Conservation (phyloP, 345 rosid species). For the Noccaea caerulescens region DNA sequence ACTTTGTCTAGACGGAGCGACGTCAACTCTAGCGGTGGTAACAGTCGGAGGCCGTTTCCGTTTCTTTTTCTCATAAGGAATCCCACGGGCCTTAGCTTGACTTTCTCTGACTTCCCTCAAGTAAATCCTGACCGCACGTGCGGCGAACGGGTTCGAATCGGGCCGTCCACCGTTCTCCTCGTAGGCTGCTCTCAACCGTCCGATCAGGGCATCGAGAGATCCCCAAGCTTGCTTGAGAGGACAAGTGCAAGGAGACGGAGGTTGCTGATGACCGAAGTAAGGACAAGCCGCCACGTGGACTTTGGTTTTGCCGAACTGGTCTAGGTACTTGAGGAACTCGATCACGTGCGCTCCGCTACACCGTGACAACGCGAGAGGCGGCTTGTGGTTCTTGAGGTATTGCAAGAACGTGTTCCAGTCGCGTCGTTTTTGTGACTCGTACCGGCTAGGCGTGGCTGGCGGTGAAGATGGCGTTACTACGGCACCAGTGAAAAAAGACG, state of each 20-base stretch:
- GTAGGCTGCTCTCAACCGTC: conserved; percentile 75
- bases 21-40: conserved; percentile 39
- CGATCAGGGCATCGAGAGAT: conserved; percentile 76
- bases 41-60: conserved; percentile 54
- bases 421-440: conserved; percentile 71
- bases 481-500: conserved; percentile 17
- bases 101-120: conserved; percentile 66
- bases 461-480: conserved; percentile 27
- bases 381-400: conserved; percentile 69
- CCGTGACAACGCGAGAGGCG: conserved; percentile 58
- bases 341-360: conserved; percentile 79
- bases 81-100: conserved; percentile 78
- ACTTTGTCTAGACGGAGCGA: conserved; percentile 32
- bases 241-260: conserved; percentile 68
- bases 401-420: conserved; percentile 83
- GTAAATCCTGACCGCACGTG: conserved; percentile 71
- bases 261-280: conserved; percentile 63
- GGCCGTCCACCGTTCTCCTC: conserved; percentile 72
- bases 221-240: conserved; percentile 83
- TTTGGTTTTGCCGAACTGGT: conserved; percentile 77
- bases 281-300: conserved; percentile 65
- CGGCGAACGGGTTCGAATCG: conserved; percentile 69
- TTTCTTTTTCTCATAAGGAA: conserved; percentile 76
- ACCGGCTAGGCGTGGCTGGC: conserved; percentile 52
- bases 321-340: conserved; percentile 70